These are phyloP conservation scores for Didymella pinodella DNA, from an alignment of 2,329 filamentous ascomycete species.

Conservation along the genomic window DNA sequence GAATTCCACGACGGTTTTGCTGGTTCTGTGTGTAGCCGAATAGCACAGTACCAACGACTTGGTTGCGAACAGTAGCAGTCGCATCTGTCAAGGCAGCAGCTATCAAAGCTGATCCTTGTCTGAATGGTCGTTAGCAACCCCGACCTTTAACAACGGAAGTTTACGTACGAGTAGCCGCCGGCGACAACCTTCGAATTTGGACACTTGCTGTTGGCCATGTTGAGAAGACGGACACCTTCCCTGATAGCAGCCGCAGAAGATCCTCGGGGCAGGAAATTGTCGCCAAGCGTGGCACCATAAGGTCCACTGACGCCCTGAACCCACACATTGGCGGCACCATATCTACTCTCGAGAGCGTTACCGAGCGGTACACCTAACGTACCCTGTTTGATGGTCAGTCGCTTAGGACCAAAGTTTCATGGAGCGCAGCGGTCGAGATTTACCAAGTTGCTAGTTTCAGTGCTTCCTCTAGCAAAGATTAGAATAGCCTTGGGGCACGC, in stretches of 20 bases:
- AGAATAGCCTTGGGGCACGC: constrained; percentile 39
- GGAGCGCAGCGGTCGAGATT: neutral
- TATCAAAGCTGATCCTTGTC: constrained; percentile 52
- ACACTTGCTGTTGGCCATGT: constrained; percentile 49
- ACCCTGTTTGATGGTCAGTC: constrained; percentile 22
- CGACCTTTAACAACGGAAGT: neutral
- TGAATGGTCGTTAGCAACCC: constrained; percentile 19
- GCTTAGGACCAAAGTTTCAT: neutral
- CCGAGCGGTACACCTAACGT: constrained; percentile 32
- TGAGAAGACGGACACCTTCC: constrained; percentile 47
- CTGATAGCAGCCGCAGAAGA: constrained; percentile 44
- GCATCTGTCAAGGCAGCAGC: constrained; percentile 46
- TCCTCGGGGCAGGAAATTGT: constrained; percentile 47
- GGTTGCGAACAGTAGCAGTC: constrained; percentile 37
- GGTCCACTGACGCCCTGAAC: constrained; percentile 46
- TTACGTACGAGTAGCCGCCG: constrained; percentile 53
- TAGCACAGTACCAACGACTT: constrained; percentile 51
- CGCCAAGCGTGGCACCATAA: constrained; percentile 47
- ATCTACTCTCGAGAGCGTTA: constrained; percentile 32
- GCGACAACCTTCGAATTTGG: constrained; percentile 50
- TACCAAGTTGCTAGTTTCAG: constrained; percentile 41
- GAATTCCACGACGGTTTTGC: constrained; percentile 50
- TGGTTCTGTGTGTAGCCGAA: constrained; percentile 53
- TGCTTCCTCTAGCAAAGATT: constrained; percentile 39
- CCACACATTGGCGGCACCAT: constrained; percentile 37